A percentile compares a stretch with the other conserved stretches of the same genome.
These are phyloP conservation scores for Thermochaetoides thermophila DNA, from an alignment of 495 filamentous ascomycete species.

Conservation along the genomic window DNA sequence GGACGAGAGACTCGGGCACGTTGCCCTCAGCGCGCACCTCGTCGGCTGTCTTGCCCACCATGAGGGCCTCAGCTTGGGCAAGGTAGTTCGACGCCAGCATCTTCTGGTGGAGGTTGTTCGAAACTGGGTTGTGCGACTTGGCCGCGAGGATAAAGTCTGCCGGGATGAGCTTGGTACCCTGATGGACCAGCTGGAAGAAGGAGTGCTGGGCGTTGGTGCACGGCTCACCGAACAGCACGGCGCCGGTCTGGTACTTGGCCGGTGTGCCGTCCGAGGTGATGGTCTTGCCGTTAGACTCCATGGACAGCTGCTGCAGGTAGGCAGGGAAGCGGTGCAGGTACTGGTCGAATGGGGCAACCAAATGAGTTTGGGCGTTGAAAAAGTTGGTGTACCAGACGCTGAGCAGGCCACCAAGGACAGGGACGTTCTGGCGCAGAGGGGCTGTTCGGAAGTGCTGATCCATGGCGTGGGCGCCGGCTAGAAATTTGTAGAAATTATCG, in stretches of 20 bases:
- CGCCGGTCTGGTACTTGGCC: slow-evolving; percentile 89
- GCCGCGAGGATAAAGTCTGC: slow-evolving; percentile 94
- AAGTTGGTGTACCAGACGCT: slow-evolving; percentile 99
- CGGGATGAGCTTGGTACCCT: slow-evolving; percentile 97
- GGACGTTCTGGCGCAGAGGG: slow-evolving; percentile 89
- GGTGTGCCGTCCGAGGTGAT: slow-evolving; percentile 82
- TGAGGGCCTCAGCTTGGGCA: slow-evolving; percentile 91
- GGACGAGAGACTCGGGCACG: slow-evolving; percentile 65
- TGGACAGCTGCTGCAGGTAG: slow-evolving; percentile 96
- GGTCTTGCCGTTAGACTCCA: slow-evolving; percentile 99
- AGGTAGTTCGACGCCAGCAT: slow-evolving; percentile 99
- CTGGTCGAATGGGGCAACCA: slow-evolving; percentile 96
- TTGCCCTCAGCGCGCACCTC: slow-evolving; percentile 73
- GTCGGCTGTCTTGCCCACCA: slow-evolving; percentile 91
- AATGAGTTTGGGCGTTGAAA: slow-evolving; percentile 92
- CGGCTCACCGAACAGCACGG: slow-evolving; percentile 93
- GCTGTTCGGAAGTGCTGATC: slow-evolving; percentile 92
- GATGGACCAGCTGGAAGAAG: slow-evolving; percentile 98
- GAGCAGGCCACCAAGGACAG: slow-evolving; percentile 76
- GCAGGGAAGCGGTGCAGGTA: slow-evolving; percentile 98
- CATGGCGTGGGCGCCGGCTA: slow-evolving; percentile 91
- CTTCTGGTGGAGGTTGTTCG: slow-evolving; percentile 86
- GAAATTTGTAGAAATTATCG: slow-evolving; percentile 95
- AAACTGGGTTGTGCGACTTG: slow-evolving; percentile 90
- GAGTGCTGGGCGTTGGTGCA: slow-evolving; percentile 99